Base-by-base conservation (phyloP, 148 eudicot species). In the Persicaria tinctoria region DNA sequence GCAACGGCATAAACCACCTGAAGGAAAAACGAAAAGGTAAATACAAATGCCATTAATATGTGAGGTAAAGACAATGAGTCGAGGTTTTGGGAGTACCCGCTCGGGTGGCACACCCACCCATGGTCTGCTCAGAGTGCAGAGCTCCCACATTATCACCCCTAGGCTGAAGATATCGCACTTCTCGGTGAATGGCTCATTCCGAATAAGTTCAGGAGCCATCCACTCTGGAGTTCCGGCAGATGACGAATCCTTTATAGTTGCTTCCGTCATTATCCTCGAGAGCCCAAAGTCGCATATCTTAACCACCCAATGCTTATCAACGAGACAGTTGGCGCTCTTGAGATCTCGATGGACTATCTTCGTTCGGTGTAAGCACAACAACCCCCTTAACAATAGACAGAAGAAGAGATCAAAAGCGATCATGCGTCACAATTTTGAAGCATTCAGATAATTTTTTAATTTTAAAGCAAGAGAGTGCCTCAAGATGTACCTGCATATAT, bases 141-240 rank as follows among this genome's bases (percentile, higher is more conserved):
- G 90, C 85, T 95, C 98, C 98, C 97, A 95, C 90, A 95, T 95
- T 70, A 95, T 92, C 32, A 95, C 97, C 56, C 98, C 98, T 13
- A 95, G 89, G 85, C 98, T 95, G 75, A 95, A 95, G 81, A 95
- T 95, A 78, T 95, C 97, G 75, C 97, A 92, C 81, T 95, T 95
- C 73, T 92, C 96, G 0, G 93, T 87, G 84, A 90, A 95, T 76
- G 96, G 89, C 80, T 95, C 98, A 38, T 89, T 92, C 49, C 98
- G 93, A 38, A 95, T 86, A 47, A 95, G 94, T 84, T 92, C 96
- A 55, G 97, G 97, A 74, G 98, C 98, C 98, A 95, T 95, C 98
- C 98, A 95, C 78, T 95, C 96, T 44, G 98, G 98, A 78, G 98
- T 95, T 56, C 98, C 98, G n/a, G 98, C 98, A 16, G 97, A 89